phyloP scores from a whole-genome alignment of 768 basidiomycete species.

The Boletus huronensis region DNA sequence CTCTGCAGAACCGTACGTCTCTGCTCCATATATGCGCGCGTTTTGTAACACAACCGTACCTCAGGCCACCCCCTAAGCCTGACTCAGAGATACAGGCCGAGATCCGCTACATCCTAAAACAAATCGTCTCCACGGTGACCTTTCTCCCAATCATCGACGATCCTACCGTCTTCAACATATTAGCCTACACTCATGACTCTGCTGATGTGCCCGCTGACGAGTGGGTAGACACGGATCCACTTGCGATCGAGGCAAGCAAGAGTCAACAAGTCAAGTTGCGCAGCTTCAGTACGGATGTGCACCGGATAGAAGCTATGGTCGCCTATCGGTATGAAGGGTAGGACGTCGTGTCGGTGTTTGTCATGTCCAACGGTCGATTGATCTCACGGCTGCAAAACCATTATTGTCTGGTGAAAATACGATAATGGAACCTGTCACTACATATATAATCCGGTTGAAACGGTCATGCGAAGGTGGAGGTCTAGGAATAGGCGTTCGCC shows the following conservation, averaged over 20 bases:
- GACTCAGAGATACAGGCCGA: constrained; percentile 93
- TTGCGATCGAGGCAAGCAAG: constrained; percentile 90
- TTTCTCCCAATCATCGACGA: constrained; percentile 95
- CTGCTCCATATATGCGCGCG: background rate
- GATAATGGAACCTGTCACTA: background rate
- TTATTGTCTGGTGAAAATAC: background rate
- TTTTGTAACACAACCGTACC: background rate
- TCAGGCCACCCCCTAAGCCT: constrained; percentile 59
- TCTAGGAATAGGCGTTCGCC: background rate
- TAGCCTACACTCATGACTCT: constrained; percentile 91
- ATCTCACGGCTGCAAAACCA: background rate
- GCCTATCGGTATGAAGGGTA: constrained; percentile 91
- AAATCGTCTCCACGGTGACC: constrained; percentile 95
- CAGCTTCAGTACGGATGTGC: constrained; percentile 97
- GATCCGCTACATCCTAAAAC: constrained; percentile 96
- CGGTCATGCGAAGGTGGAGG: background rate
- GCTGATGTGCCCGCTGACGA: constrained; percentile 89
- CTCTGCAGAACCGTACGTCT: constrained; percentile 47
- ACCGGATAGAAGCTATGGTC: constrained; percentile 96
- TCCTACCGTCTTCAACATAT: constrained; percentile 94
- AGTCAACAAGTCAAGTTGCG: constrained; percentile 92
- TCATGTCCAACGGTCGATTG: background rate
- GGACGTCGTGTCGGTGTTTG: background rate
- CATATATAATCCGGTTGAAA: background rate
- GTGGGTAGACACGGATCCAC: constrained; percentile 94